Base-by-base conservation (phyloP, 495 filamentous ascomycete genomes). In the Penicillium ucsense region DNA sequence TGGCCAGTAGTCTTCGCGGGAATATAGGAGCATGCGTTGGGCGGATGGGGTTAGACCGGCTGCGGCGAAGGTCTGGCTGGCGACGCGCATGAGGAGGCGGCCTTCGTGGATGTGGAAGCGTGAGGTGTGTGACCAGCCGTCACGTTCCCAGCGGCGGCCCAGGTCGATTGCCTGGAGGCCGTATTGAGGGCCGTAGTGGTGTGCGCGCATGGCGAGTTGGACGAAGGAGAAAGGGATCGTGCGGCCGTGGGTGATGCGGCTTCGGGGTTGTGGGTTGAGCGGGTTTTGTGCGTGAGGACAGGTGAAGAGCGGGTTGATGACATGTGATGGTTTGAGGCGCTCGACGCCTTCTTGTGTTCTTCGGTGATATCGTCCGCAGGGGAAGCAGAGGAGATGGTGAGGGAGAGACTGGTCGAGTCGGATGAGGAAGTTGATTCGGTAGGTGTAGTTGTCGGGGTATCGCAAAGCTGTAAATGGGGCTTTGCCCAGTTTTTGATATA, bases 1-100 rank as follows among this genome's bases (percentile, higher is more conserved):
- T 0, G 79, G 78, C 59, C 67, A 73, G 65, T 78, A 81, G 54
- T 82, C 76, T 33, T 79, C 73, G 34, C 75, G 70, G 20, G 68
- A 71, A 62, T 75, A 79, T 12, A 82, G 68, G 5, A 82, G 66
- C 8, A 77, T 56, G 0, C 78, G 73, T 49, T 72, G 59, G 0
- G 61, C 59, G 8, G 67, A 70, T 2, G 67, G 56, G 0, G 76
- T 68, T 4, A 79, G 62, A 3, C 49, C 64, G 0, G 67, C 59
- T 3, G 59, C 46, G 0, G 74, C 76, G 53, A 76, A 77, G 28
- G 56, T 53, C 35, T 65, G 64, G 50, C 65, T 71, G 5, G 63
- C 63, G 1, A 80, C 72, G 2, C 76, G 72, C 64, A 82, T 70
- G 6, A 81, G 61, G 2, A 82, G 66, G 7, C 62, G 72, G 53